Percentiles rank a stretch among this genome's conserved stretches.
phyloP scores from a whole-genome alignment of 352 stramenopile genomes.

The Phytophthora pseudosyringae region DNA sequence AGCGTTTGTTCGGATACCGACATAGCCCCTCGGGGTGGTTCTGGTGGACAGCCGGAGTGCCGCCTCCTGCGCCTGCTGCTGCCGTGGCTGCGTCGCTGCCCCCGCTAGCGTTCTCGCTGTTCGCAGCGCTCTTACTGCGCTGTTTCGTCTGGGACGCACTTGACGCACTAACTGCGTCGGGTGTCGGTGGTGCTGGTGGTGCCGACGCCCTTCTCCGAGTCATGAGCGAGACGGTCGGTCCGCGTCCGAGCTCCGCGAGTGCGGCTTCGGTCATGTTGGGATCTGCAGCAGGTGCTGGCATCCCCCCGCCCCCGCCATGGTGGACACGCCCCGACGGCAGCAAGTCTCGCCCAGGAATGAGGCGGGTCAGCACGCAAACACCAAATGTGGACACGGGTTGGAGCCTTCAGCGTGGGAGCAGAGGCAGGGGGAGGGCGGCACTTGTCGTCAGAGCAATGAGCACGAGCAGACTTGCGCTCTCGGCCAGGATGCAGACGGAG shows the following conservation, averaged over 20 bases:
- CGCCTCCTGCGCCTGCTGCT: constrained; percentile 7
- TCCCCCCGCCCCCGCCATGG: constrained; percentile 5
- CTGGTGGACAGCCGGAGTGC: constrained; percentile 18
- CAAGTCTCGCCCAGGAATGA: constrained; percentile 19
- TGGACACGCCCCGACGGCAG: constrained; percentile 30
- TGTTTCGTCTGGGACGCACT: constrained; percentile 15
- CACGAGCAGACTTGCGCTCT: constrained; percentile 8
- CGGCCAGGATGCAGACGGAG: constrained; percentile 22
- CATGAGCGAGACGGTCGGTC: constrained; percentile 35
- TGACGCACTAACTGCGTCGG: constrained; percentile 16
- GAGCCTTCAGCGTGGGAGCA: constrained; percentile 6
- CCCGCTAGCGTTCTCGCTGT: constrained; percentile 31
- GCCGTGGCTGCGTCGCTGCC: constrained; percentile 20
- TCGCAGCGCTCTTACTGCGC: constrained; percentile 29
- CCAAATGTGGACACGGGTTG: constrained; percentile 39
- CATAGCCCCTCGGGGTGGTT: constrained; percentile 46
- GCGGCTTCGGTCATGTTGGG: constrained; percentile 40
- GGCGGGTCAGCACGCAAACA: constrained; percentile 23
- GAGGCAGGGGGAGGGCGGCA: constrained; percentile 5
- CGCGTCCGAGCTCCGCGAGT: constrained; percentile 17
- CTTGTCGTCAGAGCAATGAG: constrained; percentile 8
- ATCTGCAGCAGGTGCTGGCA: constrained; percentile 30
- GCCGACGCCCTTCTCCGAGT: constrained; percentile 26
- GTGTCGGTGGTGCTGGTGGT: constrained; percentile 11
- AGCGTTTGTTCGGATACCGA: constrained; percentile 73